phyloP scores from a whole-genome alignment of 768 basidiomycete species.

The Suillus brevipes region DNA sequence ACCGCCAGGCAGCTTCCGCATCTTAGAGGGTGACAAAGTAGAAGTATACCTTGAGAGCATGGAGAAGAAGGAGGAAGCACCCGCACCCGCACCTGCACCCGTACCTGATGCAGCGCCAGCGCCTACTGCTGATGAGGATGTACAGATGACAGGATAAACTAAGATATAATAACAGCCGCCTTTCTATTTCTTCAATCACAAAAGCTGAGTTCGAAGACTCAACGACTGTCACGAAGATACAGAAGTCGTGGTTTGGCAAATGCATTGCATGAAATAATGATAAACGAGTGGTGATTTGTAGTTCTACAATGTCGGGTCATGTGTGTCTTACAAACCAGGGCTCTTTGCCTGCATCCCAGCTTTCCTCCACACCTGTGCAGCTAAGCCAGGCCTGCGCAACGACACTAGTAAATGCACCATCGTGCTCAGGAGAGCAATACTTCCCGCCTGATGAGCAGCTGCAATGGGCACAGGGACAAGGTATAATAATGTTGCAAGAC shows the following conservation, averaged over 20 bases:
- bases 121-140: slow-evolving; percentile 62
- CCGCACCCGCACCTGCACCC: slow-evolving; percentile 38
- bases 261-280: slow-evolving; percentile 12
- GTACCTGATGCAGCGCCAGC: slow-evolving; percentile 22
- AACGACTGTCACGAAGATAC: background rate
- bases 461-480: slow-evolving; percentile 92
- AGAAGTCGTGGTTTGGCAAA: background rate
- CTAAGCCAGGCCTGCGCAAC: slow-evolving; percentile 66
- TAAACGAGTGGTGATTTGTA: slow-evolving; percentile 27
- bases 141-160: slow-evolving; percentile 77
- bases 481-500: slow-evolving; percentile 82
- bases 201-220: background rate
- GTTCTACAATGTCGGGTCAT: slow-evolving; percentile 15
- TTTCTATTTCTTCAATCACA: slow-evolving; percentile 10
- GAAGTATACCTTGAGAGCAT: slow-evolving; percentile 76
- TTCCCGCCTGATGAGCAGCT: slow-evolving; percentile 93
- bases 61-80: slow-evolving; percentile 63
- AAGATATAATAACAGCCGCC: slow-evolving; percentile 17
- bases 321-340: slow-evolving; percentile 7
- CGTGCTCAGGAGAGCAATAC: slow-evolving; percentile 81
- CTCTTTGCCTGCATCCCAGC: slow-evolving; percentile 26
- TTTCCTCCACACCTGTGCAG: slow-evolving; percentile 62
- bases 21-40: slow-evolving; percentile 81
- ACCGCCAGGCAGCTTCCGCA: slow-evolving; percentile 70
- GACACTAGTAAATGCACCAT: slow-evolving; percentile 76